Evolutionary conservation across 1,139 yeast genomes (phyloP).

Genomic region (Groenewaldozyma sp.): DNA sequence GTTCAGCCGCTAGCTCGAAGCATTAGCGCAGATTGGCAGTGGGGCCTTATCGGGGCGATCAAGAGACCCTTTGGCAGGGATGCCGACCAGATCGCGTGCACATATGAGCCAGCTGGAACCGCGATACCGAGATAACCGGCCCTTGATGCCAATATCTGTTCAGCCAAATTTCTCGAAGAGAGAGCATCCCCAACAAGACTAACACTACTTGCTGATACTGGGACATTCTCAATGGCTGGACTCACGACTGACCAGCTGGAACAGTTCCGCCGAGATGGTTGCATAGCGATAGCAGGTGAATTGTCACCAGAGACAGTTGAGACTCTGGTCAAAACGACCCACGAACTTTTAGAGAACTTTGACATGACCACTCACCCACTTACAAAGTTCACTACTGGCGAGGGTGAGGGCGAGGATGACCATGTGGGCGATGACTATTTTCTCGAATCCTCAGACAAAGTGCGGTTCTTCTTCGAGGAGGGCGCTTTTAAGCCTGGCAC

Average conservation of each 20-base stretch:
- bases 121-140: no score
- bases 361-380: conserved; percentile 55
- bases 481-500: conserved; percentile 50
- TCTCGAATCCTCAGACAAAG: conserved; percentile 57
- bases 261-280: conserved; percentile 47
- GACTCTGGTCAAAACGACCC: conserved; percentile 37
- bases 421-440: conserved; percentile 73
- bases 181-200: no score
- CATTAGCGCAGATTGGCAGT: no score
- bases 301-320: conserved; percentile 35
- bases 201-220: no score
- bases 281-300: conserved; percentile 52
- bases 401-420: conserved; percentile 35
- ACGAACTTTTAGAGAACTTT: conserved; percentile 39
- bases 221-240: no score
- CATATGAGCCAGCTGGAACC: no score
- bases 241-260: conserved; percentile 26
- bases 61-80: no score
- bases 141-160: no score
- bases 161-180: no score
- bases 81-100: no score
- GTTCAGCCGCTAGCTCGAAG: no score
- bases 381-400: conserved; percentile 60
- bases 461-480: conserved; percentile 62
- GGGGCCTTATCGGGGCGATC: no score